phyloP scores from a whole-genome alignment of 306 rosid species.

The Cyclanthera cordifolia region DNA sequence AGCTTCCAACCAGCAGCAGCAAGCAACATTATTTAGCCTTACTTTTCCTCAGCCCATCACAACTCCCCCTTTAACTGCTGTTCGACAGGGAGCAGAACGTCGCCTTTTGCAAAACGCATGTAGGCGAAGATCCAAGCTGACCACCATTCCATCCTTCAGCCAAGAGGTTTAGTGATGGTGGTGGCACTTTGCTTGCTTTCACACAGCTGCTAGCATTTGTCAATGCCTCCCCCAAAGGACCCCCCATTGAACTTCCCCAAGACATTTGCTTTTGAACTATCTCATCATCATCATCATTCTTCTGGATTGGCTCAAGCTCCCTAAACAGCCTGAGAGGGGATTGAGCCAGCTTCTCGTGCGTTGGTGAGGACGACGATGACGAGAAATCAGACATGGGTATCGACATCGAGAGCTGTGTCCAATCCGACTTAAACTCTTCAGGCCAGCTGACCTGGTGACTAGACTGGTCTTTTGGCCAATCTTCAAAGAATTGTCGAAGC shows the following conservation, averaged over 20 bases:
- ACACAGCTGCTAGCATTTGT: conserved; percentile 18
- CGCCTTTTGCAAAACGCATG: conserved; percentile 37
- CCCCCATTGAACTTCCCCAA: conserved; percentile 37
- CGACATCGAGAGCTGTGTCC: conserved; percentile 44
- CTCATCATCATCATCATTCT: conserved; percentile 16
- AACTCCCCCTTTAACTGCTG: conserved; percentile 27
- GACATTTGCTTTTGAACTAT: no score
- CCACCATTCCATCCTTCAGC: conserved; percentile 36
- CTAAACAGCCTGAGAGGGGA: conserved; percentile 32
- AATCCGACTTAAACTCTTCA: conserved; percentile 31
- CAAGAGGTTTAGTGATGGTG: conserved; percentile 27
- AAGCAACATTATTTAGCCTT: conserved; percentile 14
- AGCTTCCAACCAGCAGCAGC: conserved; percentile 21
- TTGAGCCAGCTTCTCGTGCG: conserved; percentile 20
- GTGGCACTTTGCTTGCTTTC: conserved; percentile 17
- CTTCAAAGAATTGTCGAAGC: conserved; percentile 30
- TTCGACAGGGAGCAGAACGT: conserved; percentile 37
- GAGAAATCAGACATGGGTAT: conserved; percentile 34
- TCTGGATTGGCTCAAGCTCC: conserved; percentile 26
- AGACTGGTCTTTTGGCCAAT: conserved; percentile 34
- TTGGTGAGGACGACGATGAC: conserved; percentile 34
- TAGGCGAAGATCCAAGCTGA: conserved; percentile 34
- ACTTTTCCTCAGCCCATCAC: conserved; percentile 7
- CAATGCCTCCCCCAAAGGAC: conserved; percentile 46
- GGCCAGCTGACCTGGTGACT: conserved; percentile 29